Conservation (phyloP, 1,139 yeast species). For the Candida glucosophila region DNA sequence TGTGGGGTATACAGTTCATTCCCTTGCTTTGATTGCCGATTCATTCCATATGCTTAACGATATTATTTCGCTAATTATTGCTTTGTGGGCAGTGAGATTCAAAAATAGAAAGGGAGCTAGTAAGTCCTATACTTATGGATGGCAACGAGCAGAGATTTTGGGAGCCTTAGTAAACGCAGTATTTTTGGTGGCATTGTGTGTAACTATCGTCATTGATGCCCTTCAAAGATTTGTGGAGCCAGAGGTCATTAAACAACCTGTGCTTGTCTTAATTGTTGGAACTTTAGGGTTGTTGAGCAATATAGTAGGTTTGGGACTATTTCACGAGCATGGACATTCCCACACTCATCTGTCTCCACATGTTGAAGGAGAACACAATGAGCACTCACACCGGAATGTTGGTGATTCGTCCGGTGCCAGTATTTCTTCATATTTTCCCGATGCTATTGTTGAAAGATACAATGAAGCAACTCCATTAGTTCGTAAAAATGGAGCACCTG, state of each 20-base stretch:
- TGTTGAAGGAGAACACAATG: slow-evolving; percentile 4
- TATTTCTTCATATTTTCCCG: slow-evolving; percentile 31
- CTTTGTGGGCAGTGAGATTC: slow-evolving; percentile 93
- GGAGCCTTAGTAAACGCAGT: slow-evolving; percentile 95
- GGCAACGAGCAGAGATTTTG: slow-evolving; percentile 93
- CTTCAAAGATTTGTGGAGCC: slow-evolving; percentile 82
- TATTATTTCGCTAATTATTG: slow-evolving; percentile 80
- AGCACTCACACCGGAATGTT: too few species aligned
- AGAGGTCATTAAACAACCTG: slow-evolving; percentile 69
- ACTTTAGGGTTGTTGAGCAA: slow-evolving; percentile 75
- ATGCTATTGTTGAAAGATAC: slow-evolving; percentile 26
- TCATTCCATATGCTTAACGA: slow-evolving; percentile 97
- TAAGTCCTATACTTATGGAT: slow-evolving; percentile 85
- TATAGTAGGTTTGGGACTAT: slow-evolving; percentile 71
- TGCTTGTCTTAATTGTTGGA: slow-evolving; percentile 76
- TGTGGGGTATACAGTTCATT: slow-evolving; percentile 83
- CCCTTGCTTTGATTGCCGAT: slow-evolving; percentile 89
- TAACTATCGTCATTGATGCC: slow-evolving; percentile 88
- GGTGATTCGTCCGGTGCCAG: slow-evolving; percentile 21
- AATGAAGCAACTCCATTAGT: slow-evolving; percentile 27
- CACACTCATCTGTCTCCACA: slow-evolving; percentile 35
- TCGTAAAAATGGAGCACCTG: slow-evolving; percentile 7
- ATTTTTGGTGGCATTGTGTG: slow-evolving; percentile 82
- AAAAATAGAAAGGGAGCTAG: slow-evolving; percentile 79
- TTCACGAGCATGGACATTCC: slow-evolving; percentile 84